These are phyloP conservation scores for Ceratobasidium sp. DNA, from an alignment of 1,284 basidiomycete genomes.

Conservation along the genomic window DNA sequence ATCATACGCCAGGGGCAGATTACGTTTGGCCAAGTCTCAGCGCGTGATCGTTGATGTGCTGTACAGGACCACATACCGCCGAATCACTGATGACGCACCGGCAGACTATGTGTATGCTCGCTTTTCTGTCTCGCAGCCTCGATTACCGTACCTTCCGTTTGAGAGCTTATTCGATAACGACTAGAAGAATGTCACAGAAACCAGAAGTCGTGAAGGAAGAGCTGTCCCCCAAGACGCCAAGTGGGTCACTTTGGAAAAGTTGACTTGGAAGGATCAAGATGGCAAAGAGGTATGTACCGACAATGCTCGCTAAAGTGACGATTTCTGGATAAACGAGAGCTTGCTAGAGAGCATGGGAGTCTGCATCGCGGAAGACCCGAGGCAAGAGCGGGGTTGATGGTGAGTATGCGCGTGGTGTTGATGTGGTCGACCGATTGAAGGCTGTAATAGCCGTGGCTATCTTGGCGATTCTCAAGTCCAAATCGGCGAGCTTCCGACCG, in stretches of 20 bases:
- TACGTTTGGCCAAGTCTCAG: neutral
- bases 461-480: constrained; percentile 74
- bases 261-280: constrained; percentile 75
- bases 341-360: constrained; percentile 81
- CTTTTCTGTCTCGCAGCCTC: neutral
- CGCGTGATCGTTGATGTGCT: neutral
- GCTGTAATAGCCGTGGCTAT: constrained; percentile 74
- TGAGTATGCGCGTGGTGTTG: constrained; percentile 48
- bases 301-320: neutral
- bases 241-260: constrained; percentile 78
- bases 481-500: constrained; percentile 66
- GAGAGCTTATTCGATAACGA: constrained; percentile 1
- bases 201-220: constrained; percentile 54
- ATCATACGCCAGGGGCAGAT: neutral
- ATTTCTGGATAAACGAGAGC: neutral
- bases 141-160: neutral
- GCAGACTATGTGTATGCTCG: constrained; percentile 1
- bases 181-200: constrained; percentile 47
- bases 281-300: constrained; percentile 71
- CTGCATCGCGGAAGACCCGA: constrained; percentile 79
- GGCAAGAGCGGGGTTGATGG: constrained; percentile 80
- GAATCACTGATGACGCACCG: constrained; percentile 31
- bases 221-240: constrained; percentile 66
- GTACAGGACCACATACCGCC: neutral
- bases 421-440: neutral